These are phyloP conservation scores for Xylariaceae sp. DNA, from an alignment of 2,329 filamentous ascomycete genomes.

Conservation along the genomic window DNA sequence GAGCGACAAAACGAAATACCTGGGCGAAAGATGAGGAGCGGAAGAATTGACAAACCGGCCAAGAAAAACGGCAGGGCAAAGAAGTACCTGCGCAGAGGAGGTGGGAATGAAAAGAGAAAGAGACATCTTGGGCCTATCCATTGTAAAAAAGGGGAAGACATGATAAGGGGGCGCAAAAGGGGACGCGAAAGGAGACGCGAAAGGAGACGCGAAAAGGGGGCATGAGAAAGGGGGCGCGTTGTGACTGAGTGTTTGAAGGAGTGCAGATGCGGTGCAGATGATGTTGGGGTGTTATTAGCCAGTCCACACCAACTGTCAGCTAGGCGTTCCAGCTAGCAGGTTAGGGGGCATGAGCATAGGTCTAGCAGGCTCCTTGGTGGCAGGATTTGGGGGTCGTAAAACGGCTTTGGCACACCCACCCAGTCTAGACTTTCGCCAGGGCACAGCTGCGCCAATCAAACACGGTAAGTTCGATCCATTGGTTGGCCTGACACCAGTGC, in stretches of 20 bases:
- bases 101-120: no score
- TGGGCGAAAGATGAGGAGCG: no score
- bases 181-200: conserved; percentile 17
- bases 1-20: no score
- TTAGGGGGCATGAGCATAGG: not conserved
- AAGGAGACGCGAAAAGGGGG: conserved; percentile 13
- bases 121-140: no score
- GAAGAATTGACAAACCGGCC: no score
- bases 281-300: no score
- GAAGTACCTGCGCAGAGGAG: no score
- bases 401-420: conserved; percentile 11
- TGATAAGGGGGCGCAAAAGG: conserved; percentile 19
- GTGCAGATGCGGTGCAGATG: conserved; percentile 23
- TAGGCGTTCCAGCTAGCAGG: no score
- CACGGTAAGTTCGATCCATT: conserved; percentile 13
- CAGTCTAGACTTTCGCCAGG: conserved; percentile 11
- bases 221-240: conserved; percentile 16
- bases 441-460: conserved; percentile 15
- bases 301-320: no score
- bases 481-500: conserved; percentile 23
- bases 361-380: conserved; percentile 5
- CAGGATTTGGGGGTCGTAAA: conserved; percentile 25
- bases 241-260: conserved; percentile 28
- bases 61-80: no score
- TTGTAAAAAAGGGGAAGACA: not conserved